Base-by-base conservation (phyloP, 2,329 filamentous ascomycete species). In the Ascochyta pisi region DNA sequence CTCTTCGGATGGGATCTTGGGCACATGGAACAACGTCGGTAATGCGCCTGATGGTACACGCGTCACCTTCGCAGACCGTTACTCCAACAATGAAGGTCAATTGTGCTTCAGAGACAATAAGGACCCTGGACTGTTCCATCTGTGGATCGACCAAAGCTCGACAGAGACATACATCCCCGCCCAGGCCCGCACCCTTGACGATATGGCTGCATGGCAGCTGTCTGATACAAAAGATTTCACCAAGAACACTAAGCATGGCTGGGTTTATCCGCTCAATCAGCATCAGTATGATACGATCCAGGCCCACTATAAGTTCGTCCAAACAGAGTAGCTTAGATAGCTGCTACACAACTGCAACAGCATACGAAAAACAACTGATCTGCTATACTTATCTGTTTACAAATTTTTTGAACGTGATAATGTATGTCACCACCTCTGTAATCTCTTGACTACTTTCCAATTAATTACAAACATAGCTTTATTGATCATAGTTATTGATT, bases 91-190 rank as follows among this genome's bases (percentile, higher is more conserved):
- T 10, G 52, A 55, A 41, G 52, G 52, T 5, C 52, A 55, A 22
- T n/a, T 55, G 9, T 41, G 40, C 2, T 55, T 55, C 35, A 33
- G 52, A 3, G 52, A 55, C 19, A 55, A 55, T 16, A 1, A 29
- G 3, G 52, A 55, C 4, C 29, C 41, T 3, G 52, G 41, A 13
- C 35, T 55, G 5, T 50, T 45, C 19, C 52, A 55, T 31, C 29
- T 55, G 8, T 55, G 52, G 52, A 55, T 55, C 10, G 52, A 55
- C 5, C 52, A 55, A 29, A 55, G 46, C 31, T 50, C 45, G 8
- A 55, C 52, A 12, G 52, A 55, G 27, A 55, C 52, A 12, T 55
- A 55, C 15, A 55, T 55, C 6, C 52, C 52, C 4, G 52, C 52
- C 12, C 52, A 55, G 29, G 40, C 52, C 3, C 52, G 52, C 8